phyloP scores from a whole-genome alignment of 768 basidiomycete genomes.

The Melanogaster broomeanus region DNA sequence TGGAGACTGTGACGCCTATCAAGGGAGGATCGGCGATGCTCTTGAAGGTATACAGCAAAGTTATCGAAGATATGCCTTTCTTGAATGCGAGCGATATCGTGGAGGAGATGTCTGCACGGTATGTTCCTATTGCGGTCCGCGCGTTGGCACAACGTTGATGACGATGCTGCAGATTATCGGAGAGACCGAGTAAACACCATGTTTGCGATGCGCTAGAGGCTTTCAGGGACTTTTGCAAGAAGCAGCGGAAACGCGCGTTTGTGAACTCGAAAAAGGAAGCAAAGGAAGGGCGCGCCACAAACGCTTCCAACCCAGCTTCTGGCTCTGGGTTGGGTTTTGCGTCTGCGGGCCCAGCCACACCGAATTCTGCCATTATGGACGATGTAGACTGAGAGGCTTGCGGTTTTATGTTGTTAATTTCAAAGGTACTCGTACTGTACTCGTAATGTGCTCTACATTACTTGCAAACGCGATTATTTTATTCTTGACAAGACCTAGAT shows the following conservation, averaged over 20 bases:
- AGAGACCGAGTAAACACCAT: conserved; percentile 54
- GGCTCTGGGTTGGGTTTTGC: conserved; percentile 13
- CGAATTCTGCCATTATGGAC: conserved; percentile 21
- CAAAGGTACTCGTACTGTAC: conserved; percentile 2
- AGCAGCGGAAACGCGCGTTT: conserved; percentile 44
- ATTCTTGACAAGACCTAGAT: no score
- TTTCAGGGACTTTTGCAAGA: conserved; percentile 49
- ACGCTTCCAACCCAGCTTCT: background rate
- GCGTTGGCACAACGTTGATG: background rate
- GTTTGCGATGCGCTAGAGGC: conserved; percentile 53
- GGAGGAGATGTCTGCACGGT: conserved; percentile 59
- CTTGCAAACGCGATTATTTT: conserved; percentile 2
- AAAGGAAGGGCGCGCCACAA: background rate
- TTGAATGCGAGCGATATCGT: conserved; percentile 51
- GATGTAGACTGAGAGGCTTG: conserved; percentile 31
- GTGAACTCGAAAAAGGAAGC: conserved; percentile 21
- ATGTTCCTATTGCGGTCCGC: conserved; percentile 9
- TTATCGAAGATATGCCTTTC: conserved; percentile 58
- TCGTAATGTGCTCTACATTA: conserved; percentile 15
- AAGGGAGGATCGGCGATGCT: conserved; percentile 42
- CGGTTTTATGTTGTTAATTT: no score
- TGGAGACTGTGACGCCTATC: conserved; percentile 37
- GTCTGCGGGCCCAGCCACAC: background rate
- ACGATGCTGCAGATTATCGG: conserved; percentile 42
- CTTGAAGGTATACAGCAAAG: conserved; percentile 43